These are phyloP conservation scores for Eimeria tenella DNA, from an alignment of 169 alveolate species.

Conservation along the genomic window DNA sequence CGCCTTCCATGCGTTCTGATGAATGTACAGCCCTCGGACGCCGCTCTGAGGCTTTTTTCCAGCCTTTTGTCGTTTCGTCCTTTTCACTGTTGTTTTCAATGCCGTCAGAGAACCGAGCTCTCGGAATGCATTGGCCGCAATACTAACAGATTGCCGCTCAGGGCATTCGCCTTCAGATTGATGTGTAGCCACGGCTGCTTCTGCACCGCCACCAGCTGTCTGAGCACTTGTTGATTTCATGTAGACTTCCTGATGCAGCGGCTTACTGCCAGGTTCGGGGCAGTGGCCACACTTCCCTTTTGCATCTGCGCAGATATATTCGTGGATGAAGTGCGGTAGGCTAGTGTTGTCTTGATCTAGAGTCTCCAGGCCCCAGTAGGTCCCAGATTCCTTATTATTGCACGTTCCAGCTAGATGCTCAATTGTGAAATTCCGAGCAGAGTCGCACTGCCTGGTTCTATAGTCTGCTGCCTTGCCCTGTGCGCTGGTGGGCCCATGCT, in stretches of 20 bases:
- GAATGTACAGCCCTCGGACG: constrained; percentile 80
- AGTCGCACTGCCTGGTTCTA: too few species aligned
- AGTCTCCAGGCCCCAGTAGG: too few species aligned
- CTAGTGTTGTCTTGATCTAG: too few species aligned
- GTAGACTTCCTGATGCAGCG: too few species aligned
- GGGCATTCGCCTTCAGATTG: not conserved
- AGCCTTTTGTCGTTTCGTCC: constrained; percentile 53
- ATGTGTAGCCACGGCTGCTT: not conserved
- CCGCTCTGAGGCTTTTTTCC: constrained; percentile 80
- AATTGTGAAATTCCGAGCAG: not conserved
- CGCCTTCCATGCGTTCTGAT: constrained; percentile 82
- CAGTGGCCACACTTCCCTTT: too few species aligned
- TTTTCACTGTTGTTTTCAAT: constrained; percentile 7
- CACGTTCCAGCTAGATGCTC: not conserved
- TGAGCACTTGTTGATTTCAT: too few species aligned
- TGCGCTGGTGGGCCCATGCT: not conserved
- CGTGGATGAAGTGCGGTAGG: too few species aligned
- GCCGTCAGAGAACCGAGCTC: constrained; percentile 52
- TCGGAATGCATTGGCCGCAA: not conserved
- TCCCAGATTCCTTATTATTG: too few species aligned
- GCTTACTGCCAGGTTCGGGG: too few species aligned
- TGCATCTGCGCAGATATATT: too few species aligned
- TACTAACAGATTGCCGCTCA: not conserved
- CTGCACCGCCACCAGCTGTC: too few species aligned
- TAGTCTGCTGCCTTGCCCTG: not conserved